phyloP scores from a whole-genome alignment of 73 alveolate genomes.

The Uronychia setigera region DNA sequence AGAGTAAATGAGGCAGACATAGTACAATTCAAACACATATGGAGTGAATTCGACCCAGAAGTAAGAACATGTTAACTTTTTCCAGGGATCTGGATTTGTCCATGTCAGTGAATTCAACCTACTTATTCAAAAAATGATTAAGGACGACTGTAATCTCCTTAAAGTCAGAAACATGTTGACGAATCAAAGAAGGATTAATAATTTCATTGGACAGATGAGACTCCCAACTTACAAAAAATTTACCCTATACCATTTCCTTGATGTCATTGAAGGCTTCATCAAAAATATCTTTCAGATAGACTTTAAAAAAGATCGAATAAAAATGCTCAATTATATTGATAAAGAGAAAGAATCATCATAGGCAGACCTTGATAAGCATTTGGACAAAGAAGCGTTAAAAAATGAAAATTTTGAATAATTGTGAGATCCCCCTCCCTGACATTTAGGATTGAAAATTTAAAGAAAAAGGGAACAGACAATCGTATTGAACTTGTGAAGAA shows the following conservation, averaged over 20 bases:
- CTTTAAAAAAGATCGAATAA: slow-evolving; percentile 1
- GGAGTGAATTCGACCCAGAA: slow-evolving; percentile 55
- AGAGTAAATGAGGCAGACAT: slow-evolving; percentile 4
- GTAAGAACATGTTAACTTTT: no score
- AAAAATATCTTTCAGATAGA: not conserved
- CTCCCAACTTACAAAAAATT: slow-evolving; percentile 12
- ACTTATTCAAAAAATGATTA: not conserved
- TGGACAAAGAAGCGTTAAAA: no score
- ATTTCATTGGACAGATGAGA: not conserved
- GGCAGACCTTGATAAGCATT: no score
- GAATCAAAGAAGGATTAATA: not conserved
- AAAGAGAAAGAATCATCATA: no score
- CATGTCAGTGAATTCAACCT: not conserved
- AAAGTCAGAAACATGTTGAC: not conserved
- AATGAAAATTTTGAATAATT: no score
- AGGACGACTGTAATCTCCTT: not conserved
- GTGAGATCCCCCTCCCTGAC: no score
- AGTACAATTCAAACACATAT: slow-evolving; percentile 18
- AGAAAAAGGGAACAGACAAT: no score
- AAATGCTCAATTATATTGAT: slow-evolving; percentile 1
- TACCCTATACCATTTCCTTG: slow-evolving; percentile 4
- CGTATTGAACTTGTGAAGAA: no score
- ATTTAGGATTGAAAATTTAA: no score
- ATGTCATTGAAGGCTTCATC: slow-evolving; percentile 13
- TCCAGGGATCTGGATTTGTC: not conserved